phyloP scores from a whole-genome alignment of 1,284 basidiomycete genomes.

The Laetiporus sulphureus region DNA sequence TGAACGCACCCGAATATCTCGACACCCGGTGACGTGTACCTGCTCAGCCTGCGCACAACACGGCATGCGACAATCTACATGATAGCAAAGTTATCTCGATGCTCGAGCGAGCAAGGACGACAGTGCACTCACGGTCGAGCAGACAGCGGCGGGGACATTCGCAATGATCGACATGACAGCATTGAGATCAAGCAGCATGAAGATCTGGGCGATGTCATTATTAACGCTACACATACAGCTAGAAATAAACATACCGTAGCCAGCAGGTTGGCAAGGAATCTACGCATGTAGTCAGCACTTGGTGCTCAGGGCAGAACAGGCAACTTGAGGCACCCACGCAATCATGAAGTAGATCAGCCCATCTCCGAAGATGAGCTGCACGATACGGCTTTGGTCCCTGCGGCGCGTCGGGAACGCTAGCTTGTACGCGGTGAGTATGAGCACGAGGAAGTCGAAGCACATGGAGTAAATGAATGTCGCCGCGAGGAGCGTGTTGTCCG shows the following conservation, averaged over 20 bases:
- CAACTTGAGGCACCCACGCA: slow-evolving; percentile 41
- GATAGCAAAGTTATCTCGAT: not conserved
- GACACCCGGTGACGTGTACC: slow-evolving; percentile 42
- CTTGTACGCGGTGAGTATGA: slow-evolving; percentile 35
- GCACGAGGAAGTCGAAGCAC: slow-evolving; percentile 26
- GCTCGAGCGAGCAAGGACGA: not conserved
- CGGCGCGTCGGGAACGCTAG: slow-evolving; percentile 36
- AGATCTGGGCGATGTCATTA: slow-evolving; percentile 34
- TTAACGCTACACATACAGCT: slow-evolving; percentile 1
- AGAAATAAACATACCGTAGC: slow-evolving; percentile 42
- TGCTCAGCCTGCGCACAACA: slow-evolving; percentile 58
- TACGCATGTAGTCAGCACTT: slow-evolving; percentile 18
- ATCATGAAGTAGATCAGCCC: slow-evolving; percentile 70
- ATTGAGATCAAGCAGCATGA: slow-evolving; percentile 68
- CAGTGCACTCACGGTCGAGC: slow-evolving; percentile 40
- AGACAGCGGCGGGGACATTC: slow-evolving; percentile 66
- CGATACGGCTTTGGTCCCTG: slow-evolving; percentile 43
- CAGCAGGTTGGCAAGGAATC: slow-evolving; percentile 59
- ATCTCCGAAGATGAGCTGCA: slow-evolving; percentile 60
- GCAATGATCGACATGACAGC: slow-evolving; percentile 70
- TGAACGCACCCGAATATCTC: slow-evolving; percentile 51
- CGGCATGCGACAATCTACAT: slow-evolving; percentile 72
- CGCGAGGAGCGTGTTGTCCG: slow-evolving; percentile 50
- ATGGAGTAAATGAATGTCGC: slow-evolving; percentile 30
- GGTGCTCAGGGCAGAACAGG: not conserved